Percentiles rank a stretch among this genome's conserved stretches.
These are phyloP conservation scores for Chrysopogon serrulatus DNA, from an alignment of 176 grass and related monocot genomes.

Conservation along the genomic window DNA sequence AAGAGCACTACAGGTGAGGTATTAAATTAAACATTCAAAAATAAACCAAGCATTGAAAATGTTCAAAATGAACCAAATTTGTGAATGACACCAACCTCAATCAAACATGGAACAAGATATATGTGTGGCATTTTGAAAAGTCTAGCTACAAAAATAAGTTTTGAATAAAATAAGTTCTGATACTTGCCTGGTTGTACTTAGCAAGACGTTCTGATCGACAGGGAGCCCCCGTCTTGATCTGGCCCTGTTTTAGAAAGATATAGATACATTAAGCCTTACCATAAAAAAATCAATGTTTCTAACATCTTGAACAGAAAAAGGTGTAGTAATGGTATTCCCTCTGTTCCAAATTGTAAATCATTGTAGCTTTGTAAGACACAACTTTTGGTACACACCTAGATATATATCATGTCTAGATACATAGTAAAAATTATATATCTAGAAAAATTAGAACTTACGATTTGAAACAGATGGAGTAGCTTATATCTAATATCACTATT, in stretches of 20 bases:
- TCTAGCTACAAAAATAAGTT: not conserved
- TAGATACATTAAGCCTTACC: not conserved
- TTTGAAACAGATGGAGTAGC: too few relatives aligned
- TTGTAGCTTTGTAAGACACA: too few relatives aligned
- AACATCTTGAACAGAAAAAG: not conserved
- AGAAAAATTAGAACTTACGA: too few relatives aligned
- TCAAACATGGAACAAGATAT: too few relatives aligned
- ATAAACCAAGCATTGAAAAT: not conserved
- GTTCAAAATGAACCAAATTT: not conserved
- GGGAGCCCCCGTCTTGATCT: slow-evolving; percentile 93
- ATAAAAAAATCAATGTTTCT: not conserved
- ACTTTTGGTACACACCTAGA: too few relatives aligned
- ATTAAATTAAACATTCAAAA: too few relatives aligned
- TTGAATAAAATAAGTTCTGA: not conserved
- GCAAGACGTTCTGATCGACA: slow-evolving; percentile 95
- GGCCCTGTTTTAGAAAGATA: slow-evolving; percentile 48
- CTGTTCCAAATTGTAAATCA: too few relatives aligned
- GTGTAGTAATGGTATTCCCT: not conserved
- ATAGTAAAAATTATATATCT: too few relatives aligned
- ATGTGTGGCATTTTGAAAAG: not conserved
- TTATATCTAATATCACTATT: not conserved
- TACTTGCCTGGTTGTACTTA: slow-evolving; percentile 86
- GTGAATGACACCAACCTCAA: not conserved
- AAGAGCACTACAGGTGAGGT: too few relatives aligned
- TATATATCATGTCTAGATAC: too few relatives aligned